These are phyloP conservation scores for Deinandra increscens DNA, from an alignment of 129 eudicot genomes.

Conservation along the genomic window DNA sequence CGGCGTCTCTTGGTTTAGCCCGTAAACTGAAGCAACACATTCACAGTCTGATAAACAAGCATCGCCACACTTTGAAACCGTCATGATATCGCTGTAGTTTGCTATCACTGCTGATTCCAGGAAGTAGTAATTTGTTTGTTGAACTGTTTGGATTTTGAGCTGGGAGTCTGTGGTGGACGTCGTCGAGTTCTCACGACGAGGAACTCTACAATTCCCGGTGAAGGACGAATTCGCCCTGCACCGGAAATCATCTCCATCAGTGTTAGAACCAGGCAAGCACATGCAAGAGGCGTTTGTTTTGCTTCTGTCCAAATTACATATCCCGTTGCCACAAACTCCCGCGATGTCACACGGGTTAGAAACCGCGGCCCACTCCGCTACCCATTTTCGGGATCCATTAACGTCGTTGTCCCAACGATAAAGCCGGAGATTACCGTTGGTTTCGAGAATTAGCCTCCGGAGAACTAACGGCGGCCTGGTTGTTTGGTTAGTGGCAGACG, in stretches of 20 bases:
- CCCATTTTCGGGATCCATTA: slow-evolving; percentile 91
- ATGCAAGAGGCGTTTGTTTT: slow-evolving; percentile 71
- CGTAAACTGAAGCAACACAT: slow-evolving; percentile 91
- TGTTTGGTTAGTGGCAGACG: slow-evolving; percentile 47
- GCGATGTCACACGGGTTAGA: slow-evolving; percentile 93
- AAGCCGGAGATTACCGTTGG: slow-evolving; percentile 71
- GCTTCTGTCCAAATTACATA: slow-evolving; percentile 60
- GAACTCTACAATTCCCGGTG: slow-evolving; percentile 53
- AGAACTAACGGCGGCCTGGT: slow-evolving; percentile 49
- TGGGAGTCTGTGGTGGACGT: too few species aligned
- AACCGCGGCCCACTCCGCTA: slow-evolving; percentile 94
- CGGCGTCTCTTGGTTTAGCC: slow-evolving; percentile 71
- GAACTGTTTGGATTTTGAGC: slow-evolving; percentile 47
- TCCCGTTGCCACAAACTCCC: slow-evolving; percentile 86
- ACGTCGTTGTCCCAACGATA: slow-evolving; percentile 85
- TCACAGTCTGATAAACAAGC: slow-evolving; percentile 80
- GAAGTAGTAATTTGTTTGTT: slow-evolving; percentile 71
- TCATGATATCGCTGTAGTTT: slow-evolving; percentile 63
- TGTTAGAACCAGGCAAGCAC: slow-evolving; percentile 57
- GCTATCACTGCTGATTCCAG: slow-evolving; percentile 70
- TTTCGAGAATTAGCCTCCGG: slow-evolving; percentile 67
- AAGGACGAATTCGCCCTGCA: slow-evolving; percentile 51
- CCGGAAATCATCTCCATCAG: slow-evolving; percentile 30
- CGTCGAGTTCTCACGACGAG: slow-evolving; percentile 36
- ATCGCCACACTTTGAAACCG: slow-evolving; percentile 80